A percentile compares a stretch with the other conserved stretches of the same genome.
Conservation (phyloP, 192 early-diverging fungal species). For the Backusella tuberculispora region DNA sequence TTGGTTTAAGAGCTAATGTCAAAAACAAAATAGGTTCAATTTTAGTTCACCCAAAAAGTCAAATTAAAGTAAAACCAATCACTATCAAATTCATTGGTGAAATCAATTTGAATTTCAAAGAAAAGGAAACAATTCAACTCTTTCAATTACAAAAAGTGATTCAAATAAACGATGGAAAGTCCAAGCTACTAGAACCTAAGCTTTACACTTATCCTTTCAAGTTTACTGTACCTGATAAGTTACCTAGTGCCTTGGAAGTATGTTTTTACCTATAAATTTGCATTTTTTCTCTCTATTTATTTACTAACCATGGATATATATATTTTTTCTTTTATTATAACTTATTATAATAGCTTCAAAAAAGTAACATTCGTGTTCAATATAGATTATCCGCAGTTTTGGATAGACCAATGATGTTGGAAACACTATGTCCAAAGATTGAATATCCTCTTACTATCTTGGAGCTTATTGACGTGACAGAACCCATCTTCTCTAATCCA, state of each 20-base stretch:
- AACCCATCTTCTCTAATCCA: background rate
- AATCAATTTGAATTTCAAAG: conserved; percentile 29
- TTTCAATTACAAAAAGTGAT: conserved; percentile 30
- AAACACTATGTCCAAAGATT: conserved; percentile 31
- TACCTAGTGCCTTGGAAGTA: conserved; percentile 43
- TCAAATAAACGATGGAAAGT: conserved; percentile 18
- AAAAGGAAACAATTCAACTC: conserved; percentile 31
- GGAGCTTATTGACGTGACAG: conserved; percentile 36
- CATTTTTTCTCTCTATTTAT: background rate
- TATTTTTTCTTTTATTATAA: too few species aligned
- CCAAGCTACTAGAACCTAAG: conserved; percentile 31
- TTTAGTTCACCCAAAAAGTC: conserved; percentile 33
- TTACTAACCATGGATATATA: too few species aligned
- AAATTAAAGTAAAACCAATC: conserved; percentile 40
- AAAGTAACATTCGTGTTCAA: conserved; percentile 8
- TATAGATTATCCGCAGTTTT: conserved; percentile 35
- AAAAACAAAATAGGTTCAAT: conserved; percentile 32
- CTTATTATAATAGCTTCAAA: too few species aligned
- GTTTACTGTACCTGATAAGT: conserved; percentile 36
- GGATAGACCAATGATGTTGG: conserved; percentile 38
- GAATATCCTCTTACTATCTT: conserved; percentile 38
- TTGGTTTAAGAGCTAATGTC: background rate
- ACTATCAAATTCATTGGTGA: conserved; percentile 34
- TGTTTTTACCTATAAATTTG: background rate
- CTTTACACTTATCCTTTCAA: conserved; percentile 40